Percentiles rank a stretch among this genome's conserved stretches.
Conservation (phyloP, 2,329 filamentous ascomycete genomes). For the Thielaviopsis musarum region DNA sequence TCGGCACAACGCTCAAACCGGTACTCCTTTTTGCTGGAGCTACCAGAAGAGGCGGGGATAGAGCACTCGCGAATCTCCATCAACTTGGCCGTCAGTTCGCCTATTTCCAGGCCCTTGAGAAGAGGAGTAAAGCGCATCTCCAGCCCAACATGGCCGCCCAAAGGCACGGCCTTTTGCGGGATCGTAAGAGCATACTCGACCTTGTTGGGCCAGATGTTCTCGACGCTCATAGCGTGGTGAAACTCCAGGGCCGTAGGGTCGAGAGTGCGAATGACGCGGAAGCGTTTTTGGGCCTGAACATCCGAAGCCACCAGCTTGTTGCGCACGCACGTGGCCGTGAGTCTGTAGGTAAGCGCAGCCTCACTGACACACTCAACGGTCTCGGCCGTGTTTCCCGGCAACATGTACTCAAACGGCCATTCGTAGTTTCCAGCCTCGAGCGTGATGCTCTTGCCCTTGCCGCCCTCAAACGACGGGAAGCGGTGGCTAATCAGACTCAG, state of each 20-base stretch:
- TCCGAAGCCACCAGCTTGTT: constrained; percentile 74
- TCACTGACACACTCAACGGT: constrained; percentile 80
- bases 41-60: constrained; percentile 28
- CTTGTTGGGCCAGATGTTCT: constrained; percentile 97
- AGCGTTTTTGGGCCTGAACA: constrained; percentile 59
- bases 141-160: constrained; percentile 70
- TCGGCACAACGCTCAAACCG: constrained; percentile 48
- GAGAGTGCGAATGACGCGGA: constrained; percentile 62
- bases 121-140: constrained; percentile 79
- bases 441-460: constrained; percentile 37
- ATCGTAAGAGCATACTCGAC: constrained; percentile 89
- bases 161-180: constrained; percentile 85
- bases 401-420: constrained; percentile 59
- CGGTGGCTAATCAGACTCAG: constrained; percentile 48
- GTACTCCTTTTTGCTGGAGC: constrained; percentile 33
- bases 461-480: constrained; percentile 49
- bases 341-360: constrained; percentile 73
- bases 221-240: constrained; percentile 80
- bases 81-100: constrained; percentile 65
- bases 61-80: constrained; percentile 61
- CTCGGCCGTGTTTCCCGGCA: constrained; percentile 62
- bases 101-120: constrained; percentile 72
- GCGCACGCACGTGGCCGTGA: constrained; percentile 77
- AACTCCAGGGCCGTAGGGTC: constrained; percentile 62
- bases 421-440: constrained; percentile 65